These are phyloP conservation scores for Aspergillus hiratsukae DNA, from an alignment of 2,329 filamentous ascomycete genomes.

Conservation along the genomic window DNA sequence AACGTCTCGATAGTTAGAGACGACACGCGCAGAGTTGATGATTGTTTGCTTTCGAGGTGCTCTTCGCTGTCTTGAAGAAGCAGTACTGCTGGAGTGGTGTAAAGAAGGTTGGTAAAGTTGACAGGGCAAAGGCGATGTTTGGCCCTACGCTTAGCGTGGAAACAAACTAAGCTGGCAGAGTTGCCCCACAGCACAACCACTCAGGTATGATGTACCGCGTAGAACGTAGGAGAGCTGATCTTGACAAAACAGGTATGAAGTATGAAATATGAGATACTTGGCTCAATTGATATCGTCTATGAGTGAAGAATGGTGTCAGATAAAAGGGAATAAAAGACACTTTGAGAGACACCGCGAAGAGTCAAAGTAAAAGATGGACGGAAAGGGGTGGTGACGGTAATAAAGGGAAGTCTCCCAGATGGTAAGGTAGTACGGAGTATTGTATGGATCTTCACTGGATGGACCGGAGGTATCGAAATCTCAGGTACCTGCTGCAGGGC, in stretches of 20 bases:
- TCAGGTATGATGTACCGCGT: constrained; percentile 21
- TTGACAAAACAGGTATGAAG: not conserved
- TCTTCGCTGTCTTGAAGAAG: constrained; percentile 6
- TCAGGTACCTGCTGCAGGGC: not conserved
- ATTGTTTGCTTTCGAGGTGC: constrained; percentile 10
- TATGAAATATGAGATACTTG: not conserved
- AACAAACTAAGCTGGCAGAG: constrained; percentile 28
- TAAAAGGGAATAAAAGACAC: not conserved
- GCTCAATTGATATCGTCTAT: not conserved
- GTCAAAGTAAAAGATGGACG: not conserved
- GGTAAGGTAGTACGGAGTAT: not conserved
- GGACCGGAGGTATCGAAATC: not conserved
- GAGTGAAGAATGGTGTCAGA: not conserved
- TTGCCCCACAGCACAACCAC: constrained; percentile 33
- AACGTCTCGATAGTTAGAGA: not conserved
- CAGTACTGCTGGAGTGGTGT: constrained; percentile 15
- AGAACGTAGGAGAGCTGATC: not conserved
- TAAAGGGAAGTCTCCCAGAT: not conserved
- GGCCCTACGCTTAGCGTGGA: constrained; percentile 40
- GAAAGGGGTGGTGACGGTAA: not conserved
- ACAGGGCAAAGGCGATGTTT: constrained; percentile 39
- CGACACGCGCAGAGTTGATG: constrained; percentile 18
- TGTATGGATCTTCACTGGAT: too few relatives aligned
- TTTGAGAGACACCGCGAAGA: not conserved
- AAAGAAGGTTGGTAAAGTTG: constrained; percentile 30